Conservation (phyloP, 805 yeast species). For the Wickerhamiella slavikovae region DNA sequence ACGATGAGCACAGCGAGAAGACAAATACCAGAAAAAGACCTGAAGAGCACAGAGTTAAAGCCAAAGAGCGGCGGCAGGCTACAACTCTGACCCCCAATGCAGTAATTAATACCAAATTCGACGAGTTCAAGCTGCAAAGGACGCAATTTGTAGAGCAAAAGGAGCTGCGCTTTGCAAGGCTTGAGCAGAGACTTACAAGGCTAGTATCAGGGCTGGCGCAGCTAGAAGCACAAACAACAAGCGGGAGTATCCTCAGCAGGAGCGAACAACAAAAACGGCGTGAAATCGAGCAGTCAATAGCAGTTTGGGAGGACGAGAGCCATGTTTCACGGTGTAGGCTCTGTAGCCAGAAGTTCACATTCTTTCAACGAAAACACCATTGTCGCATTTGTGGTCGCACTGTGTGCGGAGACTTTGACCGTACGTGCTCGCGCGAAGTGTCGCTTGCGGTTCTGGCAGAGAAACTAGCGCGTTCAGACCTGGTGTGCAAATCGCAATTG, state of each 20-base stretch:
- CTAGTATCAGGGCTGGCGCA: conserved; percentile 11
- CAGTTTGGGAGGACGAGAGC: conserved; percentile 45
- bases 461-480: conserved; percentile 9
- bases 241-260: conserved; percentile 13
- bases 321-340: conserved; percentile 33
- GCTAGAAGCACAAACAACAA: conserved; percentile 6
- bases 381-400: conserved; percentile 75
- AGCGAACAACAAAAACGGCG: conserved; percentile 16
- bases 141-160: no score
- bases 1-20: no score
- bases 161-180: conserved; percentile 29
- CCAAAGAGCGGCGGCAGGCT: no score
- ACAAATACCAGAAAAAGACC: no score
- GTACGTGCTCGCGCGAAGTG: conserved; percentile 55
- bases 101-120: no score
- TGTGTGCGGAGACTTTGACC: conserved; percentile 47
- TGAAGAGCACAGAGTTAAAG: no score
- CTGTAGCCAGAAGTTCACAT: conserved; percentile 37
- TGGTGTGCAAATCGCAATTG: conserved; percentile 3
- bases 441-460: conserved; percentile 24
- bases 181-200: conserved; percentile 34
- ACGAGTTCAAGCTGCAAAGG: no score
- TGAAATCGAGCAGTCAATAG: conserved; percentile 27
- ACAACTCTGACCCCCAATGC: no score
- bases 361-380: conserved; percentile 60